Evolutionary conservation across 2,329 filamentous ascomycete genomes (phyloP).

Genomic region (Microcyclospora pomicola): DNA sequence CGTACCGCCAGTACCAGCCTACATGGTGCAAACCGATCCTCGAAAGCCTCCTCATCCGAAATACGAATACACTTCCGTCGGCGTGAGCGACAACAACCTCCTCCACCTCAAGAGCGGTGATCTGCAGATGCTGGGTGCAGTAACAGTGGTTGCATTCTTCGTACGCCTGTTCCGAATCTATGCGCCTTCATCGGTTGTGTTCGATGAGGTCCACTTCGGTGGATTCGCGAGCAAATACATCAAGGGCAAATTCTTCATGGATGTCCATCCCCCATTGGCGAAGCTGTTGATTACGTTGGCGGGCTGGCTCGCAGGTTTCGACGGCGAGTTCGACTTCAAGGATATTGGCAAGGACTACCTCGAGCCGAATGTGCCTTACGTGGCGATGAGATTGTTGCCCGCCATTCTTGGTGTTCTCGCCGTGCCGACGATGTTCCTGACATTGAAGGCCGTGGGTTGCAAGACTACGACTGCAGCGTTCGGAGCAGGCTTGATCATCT

Average conservation of each 20-base stretch:
- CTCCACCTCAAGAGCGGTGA: slow-evolving; percentile 73
- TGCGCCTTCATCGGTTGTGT: slow-evolving; percentile 89
- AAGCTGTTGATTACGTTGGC: slow-evolving; percentile 94
- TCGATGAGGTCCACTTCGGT: slow-evolving; percentile 98
- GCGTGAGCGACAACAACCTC: slow-evolving; percentile 80
- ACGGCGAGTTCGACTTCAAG: slow-evolving; percentile 96
- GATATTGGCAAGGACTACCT: slow-evolving; percentile 98
- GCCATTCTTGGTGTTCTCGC: slow-evolving; percentile 79
- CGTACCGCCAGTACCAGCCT: background rate
- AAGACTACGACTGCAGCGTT: slow-evolving; percentile 72
- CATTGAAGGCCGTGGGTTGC: slow-evolving; percentile 80
- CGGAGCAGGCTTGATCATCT: slow-evolving; percentile 76
- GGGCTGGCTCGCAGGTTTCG: slow-evolving; percentile 87
- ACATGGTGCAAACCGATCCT: slow-evolving; percentile 10
- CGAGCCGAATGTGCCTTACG: slow-evolving; percentile 88
- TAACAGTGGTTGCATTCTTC: slow-evolving; percentile 62
- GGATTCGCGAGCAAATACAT: slow-evolving; percentile 98
- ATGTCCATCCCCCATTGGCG: slow-evolving; percentile 93
- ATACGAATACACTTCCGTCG: slow-evolving; percentile 55
- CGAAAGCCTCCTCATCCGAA: slow-evolving; percentile 22
- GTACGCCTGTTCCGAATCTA: slow-evolving; percentile 93
- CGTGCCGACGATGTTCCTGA: slow-evolving; percentile 87
- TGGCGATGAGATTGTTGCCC: slow-evolving; percentile 89
- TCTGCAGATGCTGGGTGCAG: slow-evolving; percentile 58
- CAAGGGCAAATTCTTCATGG: slow-evolving; percentile 99